These are phyloP conservation scores for Cadophora gregata DNA, from an alignment of 2,329 filamentous ascomycete genomes.

Conservation along the genomic window DNA sequence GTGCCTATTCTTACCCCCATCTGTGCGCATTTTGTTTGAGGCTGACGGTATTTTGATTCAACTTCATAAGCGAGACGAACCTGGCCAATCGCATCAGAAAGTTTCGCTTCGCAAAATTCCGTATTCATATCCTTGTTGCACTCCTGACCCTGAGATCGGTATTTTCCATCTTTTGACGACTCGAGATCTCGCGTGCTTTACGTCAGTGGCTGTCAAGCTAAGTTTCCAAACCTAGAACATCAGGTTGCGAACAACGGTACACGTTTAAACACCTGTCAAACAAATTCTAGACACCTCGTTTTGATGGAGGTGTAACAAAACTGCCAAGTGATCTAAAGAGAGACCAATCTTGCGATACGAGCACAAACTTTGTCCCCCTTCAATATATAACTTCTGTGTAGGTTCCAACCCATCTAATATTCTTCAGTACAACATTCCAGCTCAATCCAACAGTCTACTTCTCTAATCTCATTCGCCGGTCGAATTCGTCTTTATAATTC, in stretches of 20 bases:
- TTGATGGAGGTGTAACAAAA: neutral
- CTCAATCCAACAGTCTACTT: slow-evolving; percentile 9
- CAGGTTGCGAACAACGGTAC: slow-evolving; percentile 4
- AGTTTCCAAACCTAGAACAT: neutral
- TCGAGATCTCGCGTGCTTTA: neutral
- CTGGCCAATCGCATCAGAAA: neutral
- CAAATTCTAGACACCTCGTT: neutral
- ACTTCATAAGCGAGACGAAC: neutral
- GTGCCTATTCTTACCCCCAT: neutral
- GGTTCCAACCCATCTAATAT: neutral
- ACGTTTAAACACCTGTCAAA: neutral
- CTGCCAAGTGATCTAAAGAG: neutral
- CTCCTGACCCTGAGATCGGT: neutral
- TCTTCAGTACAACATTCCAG: slow-evolving; percentile 15
- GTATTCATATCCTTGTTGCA: neutral
- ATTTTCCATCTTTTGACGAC: neutral
- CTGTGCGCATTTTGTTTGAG: neutral
- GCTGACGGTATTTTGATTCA: neutral
- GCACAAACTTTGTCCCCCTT: neutral
- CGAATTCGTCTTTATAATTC: slow-evolving; percentile 4
- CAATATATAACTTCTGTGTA: neutral
- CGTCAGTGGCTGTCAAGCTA: neutral
- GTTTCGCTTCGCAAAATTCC: neutral
- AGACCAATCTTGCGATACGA: neutral
- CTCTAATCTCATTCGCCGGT: slow-evolving; percentile 17